These are phyloP conservation scores for Discostella stelligeroides DNA, from an alignment of 108 stramenopile genomes.

Conservation along the genomic window DNA sequence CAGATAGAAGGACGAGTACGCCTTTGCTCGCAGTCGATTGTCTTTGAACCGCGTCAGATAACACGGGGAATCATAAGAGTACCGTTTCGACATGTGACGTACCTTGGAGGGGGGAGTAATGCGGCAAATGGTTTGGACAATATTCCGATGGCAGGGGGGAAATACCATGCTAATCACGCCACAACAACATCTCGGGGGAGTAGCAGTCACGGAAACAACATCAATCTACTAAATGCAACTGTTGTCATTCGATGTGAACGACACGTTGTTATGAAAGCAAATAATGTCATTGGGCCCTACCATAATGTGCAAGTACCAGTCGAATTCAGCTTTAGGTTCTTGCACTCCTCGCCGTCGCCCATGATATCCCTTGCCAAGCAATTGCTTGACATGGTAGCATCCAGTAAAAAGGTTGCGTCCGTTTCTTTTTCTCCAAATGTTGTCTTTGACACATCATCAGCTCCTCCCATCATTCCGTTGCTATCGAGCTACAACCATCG, in stretches of 20 bases:
- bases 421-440: constrained; percentile 29
- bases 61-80: constrained; percentile 65
- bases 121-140: constrained; percentile 21
- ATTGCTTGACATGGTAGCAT: constrained; percentile 47
- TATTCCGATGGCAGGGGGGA: neutral
- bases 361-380: constrained; percentile 55
- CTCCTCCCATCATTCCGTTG: constrained; percentile 31
- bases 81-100: constrained; percentile 73
- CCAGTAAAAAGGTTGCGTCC: neutral
- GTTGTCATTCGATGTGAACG: constrained; percentile 45
- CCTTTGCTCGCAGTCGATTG: constrained; percentile 71
- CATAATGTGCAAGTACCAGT: constrained; percentile 45
- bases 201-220: neutral
- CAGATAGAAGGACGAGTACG: constrained; percentile 75
- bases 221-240: neutral
- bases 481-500: constrained; percentile 31
- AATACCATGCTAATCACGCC: neutral
- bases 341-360: constrained; percentile 68
- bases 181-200: constrained; percentile 1
- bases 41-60: constrained; percentile 82
- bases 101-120: constrained; percentile 12
- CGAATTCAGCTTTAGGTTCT: constrained; percentile 67
- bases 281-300: constrained; percentile 67
- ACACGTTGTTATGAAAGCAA: constrained; percentile 62
- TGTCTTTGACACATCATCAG: constrained; percentile 26